phyloP scores from a whole-genome alignment of 805 yeast genomes.

The Saturnispora besseyi region DNA sequence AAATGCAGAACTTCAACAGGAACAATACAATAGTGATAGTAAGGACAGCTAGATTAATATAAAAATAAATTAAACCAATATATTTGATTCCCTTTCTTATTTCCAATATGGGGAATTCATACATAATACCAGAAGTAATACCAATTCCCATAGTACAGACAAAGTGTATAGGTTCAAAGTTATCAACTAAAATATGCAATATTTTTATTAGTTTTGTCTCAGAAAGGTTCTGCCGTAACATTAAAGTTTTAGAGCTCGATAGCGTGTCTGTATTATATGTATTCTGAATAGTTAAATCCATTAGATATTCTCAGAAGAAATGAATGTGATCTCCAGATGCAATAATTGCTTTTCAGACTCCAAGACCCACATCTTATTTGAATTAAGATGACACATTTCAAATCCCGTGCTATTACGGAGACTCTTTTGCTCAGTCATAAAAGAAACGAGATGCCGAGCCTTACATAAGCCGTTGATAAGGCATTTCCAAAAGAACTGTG shows the following conservation, averaged over 20 bases:
- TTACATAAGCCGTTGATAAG: too few species aligned
- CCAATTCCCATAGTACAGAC: slow-evolving; percentile 84
- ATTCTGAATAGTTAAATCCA: not conserved
- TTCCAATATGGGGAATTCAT: slow-evolving; percentile 56
- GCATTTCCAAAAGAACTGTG: too few species aligned
- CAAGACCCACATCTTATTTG: not conserved
- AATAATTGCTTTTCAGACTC: not conserved
- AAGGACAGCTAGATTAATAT: slow-evolving; percentile 42
- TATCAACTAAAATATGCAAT: slow-evolving; percentile 6
- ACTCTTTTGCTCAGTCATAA: not conserved
- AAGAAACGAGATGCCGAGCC: too few species aligned
- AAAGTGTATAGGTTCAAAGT: slow-evolving; percentile 50
- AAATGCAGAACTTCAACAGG: slow-evolving; percentile 30
- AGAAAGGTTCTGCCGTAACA: not conserved
- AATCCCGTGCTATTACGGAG: not conserved
- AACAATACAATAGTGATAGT: slow-evolving; percentile 35
- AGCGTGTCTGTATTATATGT: not conserved
- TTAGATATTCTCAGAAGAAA: not conserved
- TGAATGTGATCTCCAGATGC: not conserved
- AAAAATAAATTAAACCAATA: slow-evolving; percentile 57
- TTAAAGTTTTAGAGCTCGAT: not conserved
- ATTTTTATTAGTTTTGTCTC: not conserved
- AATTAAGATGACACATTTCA: not conserved
- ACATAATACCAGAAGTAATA: slow-evolving; percentile 52
- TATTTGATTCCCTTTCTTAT: slow-evolving; percentile 21